Percentiles rank a stretch among this genome's conserved stretches.
These are phyloP conservation scores for Umbellularia californica DNA, from an alignment of 164 flowering plant species.

Conservation along the genomic window DNA sequence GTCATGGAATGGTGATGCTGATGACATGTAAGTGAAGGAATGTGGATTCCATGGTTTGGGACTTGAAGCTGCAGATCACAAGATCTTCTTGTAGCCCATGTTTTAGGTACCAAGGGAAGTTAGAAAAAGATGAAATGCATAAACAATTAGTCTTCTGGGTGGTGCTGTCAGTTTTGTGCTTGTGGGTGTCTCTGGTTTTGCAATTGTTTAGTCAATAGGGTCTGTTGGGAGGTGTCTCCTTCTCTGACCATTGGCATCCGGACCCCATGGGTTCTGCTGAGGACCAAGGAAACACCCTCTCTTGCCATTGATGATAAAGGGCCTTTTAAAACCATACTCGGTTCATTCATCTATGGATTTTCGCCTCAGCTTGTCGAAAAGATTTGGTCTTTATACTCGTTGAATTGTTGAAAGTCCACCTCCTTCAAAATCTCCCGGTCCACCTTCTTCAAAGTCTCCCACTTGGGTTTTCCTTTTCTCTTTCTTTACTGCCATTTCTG, in stretches of 20 bases:
- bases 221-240: constrained; percentile 74
- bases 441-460: constrained; percentile 27
- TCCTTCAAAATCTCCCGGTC: constrained; percentile 26
- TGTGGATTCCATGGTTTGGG: constrained; percentile 33
- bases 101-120: constrained; percentile 12
- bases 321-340: constrained; percentile 5
- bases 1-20: constrained; percentile 15
- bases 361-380: constrained; percentile 39
- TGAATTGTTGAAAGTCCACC: constrained; percentile 28
- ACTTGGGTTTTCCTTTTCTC: constrained; percentile 19
- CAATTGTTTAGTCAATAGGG: constrained; percentile 42
- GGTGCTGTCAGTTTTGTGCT: constrained; percentile 57
- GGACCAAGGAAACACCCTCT: constrained; percentile 64
- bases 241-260: constrained; percentile 55
- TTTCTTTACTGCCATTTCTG: constrained; percentile 13
- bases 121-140: constrained; percentile 24
- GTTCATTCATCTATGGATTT: constrained; percentile 26
- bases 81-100: constrained; percentile 20
- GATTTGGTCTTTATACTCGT: constrained; percentile 38
- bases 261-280: constrained; percentile 71
- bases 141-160: constrained; percentile 25
- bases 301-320: constrained; percentile 31
- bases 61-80: constrained; percentile 41
- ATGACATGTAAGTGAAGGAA: constrained; percentile 14
- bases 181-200: constrained; percentile 41